These are phyloP conservation scores for Beauveria brongniartii DNA, from an alignment of 2,329 filamentous ascomycete species.

Conservation along the genomic window DNA sequence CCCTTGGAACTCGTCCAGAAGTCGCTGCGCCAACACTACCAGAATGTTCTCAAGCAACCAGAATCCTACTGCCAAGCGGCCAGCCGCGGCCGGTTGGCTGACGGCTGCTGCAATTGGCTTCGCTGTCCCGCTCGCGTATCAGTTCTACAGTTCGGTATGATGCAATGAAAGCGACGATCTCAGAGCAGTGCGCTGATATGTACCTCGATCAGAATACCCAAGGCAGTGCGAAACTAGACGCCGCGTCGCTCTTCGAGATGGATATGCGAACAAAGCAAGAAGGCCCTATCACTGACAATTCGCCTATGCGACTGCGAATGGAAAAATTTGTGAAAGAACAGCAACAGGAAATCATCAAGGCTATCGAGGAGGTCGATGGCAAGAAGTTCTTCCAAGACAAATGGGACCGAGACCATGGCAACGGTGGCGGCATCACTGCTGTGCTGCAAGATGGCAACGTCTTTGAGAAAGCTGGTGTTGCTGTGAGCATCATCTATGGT, in stretches of 20 bases:
- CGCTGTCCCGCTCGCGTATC: conserved; percentile 46
- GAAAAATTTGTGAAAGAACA: conserved; percentile 92
- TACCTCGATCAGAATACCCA: conserved; percentile 29
- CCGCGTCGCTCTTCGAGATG: conserved; percentile 70
- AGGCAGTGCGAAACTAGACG: conserved; percentile 44
- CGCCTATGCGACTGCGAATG: conserved; percentile 96
- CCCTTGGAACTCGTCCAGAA: conserved; percentile 15
- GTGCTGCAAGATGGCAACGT: conserved; percentile 94
- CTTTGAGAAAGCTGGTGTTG: conserved; percentile 96
- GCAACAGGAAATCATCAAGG: conserved; percentile 77
- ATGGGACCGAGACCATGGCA: conserved; percentile 81
- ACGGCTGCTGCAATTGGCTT: conserved; percentile 40
- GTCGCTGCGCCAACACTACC: conserved; percentile 21
- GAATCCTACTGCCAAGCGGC: conserved; percentile 15
- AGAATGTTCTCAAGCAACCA: conserved; percentile 20
- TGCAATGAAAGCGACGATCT: background rate
- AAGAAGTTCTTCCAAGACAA: conserved; percentile 73
- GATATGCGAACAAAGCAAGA: conserved; percentile 77
- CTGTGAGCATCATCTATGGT: conserved; percentile 91
- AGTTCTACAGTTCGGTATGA: conserved; percentile 30
- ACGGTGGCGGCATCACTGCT: conserved; percentile 88
- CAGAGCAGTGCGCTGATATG: background rate
- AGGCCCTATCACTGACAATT: conserved; percentile 55
- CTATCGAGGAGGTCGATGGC: conserved; percentile 77
- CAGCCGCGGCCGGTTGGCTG: conserved; percentile 20